Evolutionary conservation across 2,329 filamentous ascomycete species (phyloP), one percentile per base, ranked within the genome.

Genomic region (Clarireedia paspali): DNA sequence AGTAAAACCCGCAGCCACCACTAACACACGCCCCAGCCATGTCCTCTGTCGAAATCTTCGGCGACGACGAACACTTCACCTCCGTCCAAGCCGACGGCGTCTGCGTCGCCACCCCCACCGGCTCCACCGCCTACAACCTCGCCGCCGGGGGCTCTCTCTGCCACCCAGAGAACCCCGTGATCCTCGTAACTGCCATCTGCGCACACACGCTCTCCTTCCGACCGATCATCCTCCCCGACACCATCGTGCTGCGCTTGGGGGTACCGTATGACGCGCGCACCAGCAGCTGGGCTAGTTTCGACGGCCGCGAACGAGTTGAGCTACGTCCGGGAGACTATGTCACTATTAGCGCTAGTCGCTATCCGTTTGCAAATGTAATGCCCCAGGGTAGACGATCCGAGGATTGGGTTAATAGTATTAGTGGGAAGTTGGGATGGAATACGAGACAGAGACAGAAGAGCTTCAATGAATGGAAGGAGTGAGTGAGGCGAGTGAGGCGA

Each of bases 281-380:
- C 4, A 87, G 84, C 63, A 91, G 88, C 42, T 99, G 94, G 92
- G 94, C 91, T n/a, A 95, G 90, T 71, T 99, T 99, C 69, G 94
- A 99, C 71, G 94, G 94, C 1, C 82, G 91, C 59, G 90, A 96
- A 75, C 83, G 91, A 73, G 74, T 89, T n/a, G 88, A 94, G 73
- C 76, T 94, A 39, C 70, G 74, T 49, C 86, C 88, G 0, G 89
- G 89, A 15, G 89, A 94, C 71, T 94, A 94, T 68, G 88, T 92
- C 5, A 92, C 88, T 1, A 87, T 94, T 59, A 89, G 86, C 62
- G 89, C 89, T 2, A 89, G 85, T 62, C 74, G 89, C 42, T 92
- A 87, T 66, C 89, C 89, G 0, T 94, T 92, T 70, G 88, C 89
- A 0, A 84, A 81, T 55, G 88, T 92, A 10, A 79, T 90, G 72